Percentiles rank a stretch among this genome's conserved stretches.
Evolutionary conservation across 331 rosid species (phyloP).

Genomic region (Telfairia occidentalis): DNA sequence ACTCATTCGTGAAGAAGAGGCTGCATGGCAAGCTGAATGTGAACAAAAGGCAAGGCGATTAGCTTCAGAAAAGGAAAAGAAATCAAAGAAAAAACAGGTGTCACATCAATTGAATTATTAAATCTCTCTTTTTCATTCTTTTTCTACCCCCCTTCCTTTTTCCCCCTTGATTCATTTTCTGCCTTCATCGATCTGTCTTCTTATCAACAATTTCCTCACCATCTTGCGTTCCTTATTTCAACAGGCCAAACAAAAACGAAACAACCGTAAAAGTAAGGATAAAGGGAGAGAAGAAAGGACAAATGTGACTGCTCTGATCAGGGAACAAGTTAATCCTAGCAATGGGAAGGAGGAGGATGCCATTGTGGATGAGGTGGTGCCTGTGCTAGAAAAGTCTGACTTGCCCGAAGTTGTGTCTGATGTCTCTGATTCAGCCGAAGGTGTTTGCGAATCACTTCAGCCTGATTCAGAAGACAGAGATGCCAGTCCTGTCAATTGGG

Average conservation of each 20-base stretch:
- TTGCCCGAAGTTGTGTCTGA: constrained; percentile 65
- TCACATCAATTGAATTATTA: neutral
- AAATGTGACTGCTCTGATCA: constrained; percentile 27
- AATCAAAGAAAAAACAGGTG: constrained; percentile 90
- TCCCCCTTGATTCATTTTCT: neutral
- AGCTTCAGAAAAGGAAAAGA: constrained; percentile 73
- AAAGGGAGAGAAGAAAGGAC: constrained; percentile 72
- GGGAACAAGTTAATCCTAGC: constrained; percentile 33
- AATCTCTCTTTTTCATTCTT: neutral
- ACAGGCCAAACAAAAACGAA: constrained; percentile 88
- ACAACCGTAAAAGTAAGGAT: constrained; percentile 72
- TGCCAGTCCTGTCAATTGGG: constrained; percentile 78
- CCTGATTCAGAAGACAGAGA: constrained; percentile 93
- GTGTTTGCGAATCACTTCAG: constrained; percentile 45
- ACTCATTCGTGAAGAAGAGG: constrained; percentile 99
- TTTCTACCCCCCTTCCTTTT: neutral
- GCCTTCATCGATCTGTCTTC: neutral
- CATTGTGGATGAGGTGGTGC: constrained; percentile 38
- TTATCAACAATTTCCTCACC: neutral
- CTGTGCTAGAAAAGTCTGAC: constrained; percentile 49
- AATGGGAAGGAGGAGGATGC: constrained; percentile 44
- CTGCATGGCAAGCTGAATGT: constrained; percentile 84
- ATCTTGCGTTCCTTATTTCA: neutral
- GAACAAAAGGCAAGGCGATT: constrained; percentile 79
- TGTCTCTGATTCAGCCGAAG: constrained; percentile 74